Evolutionary conservation across 257 asterid genomes (phyloP).

Genomic region (Plectranthus barbatus): DNA sequence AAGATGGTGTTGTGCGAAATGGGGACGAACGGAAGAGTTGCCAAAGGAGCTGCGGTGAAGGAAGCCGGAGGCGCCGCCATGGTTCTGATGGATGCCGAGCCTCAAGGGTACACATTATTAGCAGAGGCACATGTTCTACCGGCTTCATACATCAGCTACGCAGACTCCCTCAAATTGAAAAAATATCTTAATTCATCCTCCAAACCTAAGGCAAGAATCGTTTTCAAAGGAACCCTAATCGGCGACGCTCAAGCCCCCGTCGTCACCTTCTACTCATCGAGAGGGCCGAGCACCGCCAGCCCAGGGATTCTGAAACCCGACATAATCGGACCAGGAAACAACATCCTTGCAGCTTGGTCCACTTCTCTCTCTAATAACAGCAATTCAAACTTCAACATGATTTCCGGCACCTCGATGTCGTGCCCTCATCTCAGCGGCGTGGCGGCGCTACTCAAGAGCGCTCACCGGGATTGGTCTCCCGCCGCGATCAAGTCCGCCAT

Average conservation of each 20-base stretch:
- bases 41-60: constrained; percentile 20
- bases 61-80: constrained; percentile 32
- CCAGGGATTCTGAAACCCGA: constrained; percentile 32
- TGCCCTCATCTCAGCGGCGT: too few species aligned
- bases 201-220: not conserved
- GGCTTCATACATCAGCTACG: constrained; percentile 13
- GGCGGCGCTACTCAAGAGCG: too few species aligned
- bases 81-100: constrained; percentile 15
- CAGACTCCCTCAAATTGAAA: constrained; percentile 15
- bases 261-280: constrained; percentile 20
- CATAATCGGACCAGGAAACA: constrained; percentile 25
- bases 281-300: constrained; percentile 23
- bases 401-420: too few species aligned
- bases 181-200: constrained; percentile 18
- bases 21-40: not conserved
- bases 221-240: constrained; percentile 19
- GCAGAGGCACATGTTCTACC: constrained; percentile 22
- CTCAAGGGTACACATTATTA: not conserved
- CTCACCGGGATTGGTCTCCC: constrained; percentile 32
- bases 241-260: constrained; percentile 17
- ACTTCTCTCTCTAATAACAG: not conserved
- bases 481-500: too few species aligned
- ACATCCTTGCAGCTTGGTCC: constrained; percentile 29
- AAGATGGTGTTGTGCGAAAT: constrained; percentile 21
- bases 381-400: too few species aligned